Evolutionary conservation across 2,329 filamentous ascomycete species (phyloP), one percentile per base, ranked within the genome.

Genomic region (Cladosporium phlei): DNA sequence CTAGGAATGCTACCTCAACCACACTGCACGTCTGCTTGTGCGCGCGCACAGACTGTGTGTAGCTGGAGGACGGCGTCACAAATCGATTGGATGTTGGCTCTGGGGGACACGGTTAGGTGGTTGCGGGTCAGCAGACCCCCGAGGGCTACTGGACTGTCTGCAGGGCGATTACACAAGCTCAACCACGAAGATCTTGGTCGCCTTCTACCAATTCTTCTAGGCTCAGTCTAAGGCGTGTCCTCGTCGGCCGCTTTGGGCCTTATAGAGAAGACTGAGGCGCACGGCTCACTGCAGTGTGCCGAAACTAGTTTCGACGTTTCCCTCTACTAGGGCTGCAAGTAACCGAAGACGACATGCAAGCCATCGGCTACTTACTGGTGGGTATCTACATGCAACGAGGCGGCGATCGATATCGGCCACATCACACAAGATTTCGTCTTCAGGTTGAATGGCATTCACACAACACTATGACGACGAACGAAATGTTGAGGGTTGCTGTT

Each of bases 41-140:
- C 33, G 37, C 40, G 38, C 39, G 57, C 59, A 60, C 59, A 55
- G 57, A 54, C 57, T 55, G 54, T 59, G 57, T 58, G 28, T 33
- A 28, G 19, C 37, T 45, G 42, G n/a, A 19, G 42, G 42, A 47
- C 24, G 28, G 28, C 29, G 32, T 38, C 45, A 30, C 22, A 46
- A 46, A 51, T 47, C 37, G 28, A 54, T 49, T 54, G 52, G 52
- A 54, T 16, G 42, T 33, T 37, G 30, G 33, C 34, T 47, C 35
- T 29, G 34, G 21, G 30, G 28, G 25, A 24, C 14, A 16, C 20
- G 29, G 16, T 28, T 17, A 14, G 38, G 16, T 22, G 8, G 32
- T 37, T 30, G 35, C 29, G 30, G 29, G 29, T 28, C 40, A 27
- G 16, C 25, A 37, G 34, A 11, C 20, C 42, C 32, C 42, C 33